Conservation (phyloP, 2,329 filamentous ascomycete genomes). For the Aspergillus sp. region DNA sequence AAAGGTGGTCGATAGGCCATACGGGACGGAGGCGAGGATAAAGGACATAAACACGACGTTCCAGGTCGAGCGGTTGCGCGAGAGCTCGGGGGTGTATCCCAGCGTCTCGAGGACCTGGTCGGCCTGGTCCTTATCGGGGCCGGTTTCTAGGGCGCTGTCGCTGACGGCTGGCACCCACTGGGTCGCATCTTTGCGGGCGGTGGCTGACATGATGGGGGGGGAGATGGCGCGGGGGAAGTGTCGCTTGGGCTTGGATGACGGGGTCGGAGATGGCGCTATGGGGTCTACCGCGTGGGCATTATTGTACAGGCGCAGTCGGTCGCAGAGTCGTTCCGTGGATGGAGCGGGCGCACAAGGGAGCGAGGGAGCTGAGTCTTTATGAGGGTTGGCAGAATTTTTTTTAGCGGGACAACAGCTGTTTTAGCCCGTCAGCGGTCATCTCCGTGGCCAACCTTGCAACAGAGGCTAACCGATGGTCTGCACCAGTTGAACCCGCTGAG, state of each 20-base stretch:
- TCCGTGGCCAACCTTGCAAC: no score
- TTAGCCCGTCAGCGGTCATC: not conserved
- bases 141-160: slow-evolving; percentile 11
- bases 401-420: not conserved
- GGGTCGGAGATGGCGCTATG: slow-evolving; percentile 7
- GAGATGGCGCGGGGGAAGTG: slow-evolving; percentile 2
- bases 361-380: not conserved
- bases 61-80: slow-evolving; percentile 29
- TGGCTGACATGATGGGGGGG: not conserved
- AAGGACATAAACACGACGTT: slow-evolving; percentile 50
- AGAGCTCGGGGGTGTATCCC: slow-evolving; percentile 28
- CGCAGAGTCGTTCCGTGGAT: slow-evolving; percentile 1
- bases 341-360: not conserved
- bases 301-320: not conserved
- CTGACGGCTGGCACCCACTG: slow-evolving; percentile 1
- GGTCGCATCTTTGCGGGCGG: slow-evolving; percentile 4
- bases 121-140: slow-evolving; percentile 14
- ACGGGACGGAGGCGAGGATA: slow-evolving; percentile 72
- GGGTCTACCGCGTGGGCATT: slow-evolving; percentile 12
- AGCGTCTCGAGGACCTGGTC: slow-evolving; percentile 25
- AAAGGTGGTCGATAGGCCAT: slow-evolving; percentile 69
- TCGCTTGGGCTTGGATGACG: not conserved
- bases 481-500: no score
- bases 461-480: no score
- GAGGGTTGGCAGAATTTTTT: not conserved